Evolutionary conservation across 495 filamentous ascomycete genomes (phyloP), one percentile per base, ranked within the genome.

Genomic region (Tuber melanosporum): DNA sequence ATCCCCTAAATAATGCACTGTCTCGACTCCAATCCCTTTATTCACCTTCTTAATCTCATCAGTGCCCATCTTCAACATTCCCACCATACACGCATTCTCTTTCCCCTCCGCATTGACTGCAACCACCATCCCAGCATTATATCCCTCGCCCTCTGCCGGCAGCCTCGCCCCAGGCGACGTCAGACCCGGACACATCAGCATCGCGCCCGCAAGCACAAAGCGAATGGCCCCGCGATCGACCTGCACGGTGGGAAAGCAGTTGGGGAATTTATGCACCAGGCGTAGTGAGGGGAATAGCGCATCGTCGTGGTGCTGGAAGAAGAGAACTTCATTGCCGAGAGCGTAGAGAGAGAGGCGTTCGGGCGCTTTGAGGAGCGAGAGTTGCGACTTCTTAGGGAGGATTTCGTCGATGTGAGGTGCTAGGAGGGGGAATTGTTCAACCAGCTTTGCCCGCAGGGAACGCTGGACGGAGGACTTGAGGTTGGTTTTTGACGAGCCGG

Each of bases 391-490:
- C 87, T 98, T 98, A 19, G 95, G 95, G 74, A 99, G 88, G 74
- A 99, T 91, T 83, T 96, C 93, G 83, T 99, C 95, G 85, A 98
- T 97, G 85, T 92, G 88, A 0, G 93, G 93, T 75, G 90, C 90
- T 73, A 98, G 92, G 22, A 92, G 88, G 2, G 95, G 95, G 86
- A 94, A 97, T 70, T 93, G 91, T 49, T 93, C 89, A 78, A 93
- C 85, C 81, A 98, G 87, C 80, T 92, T 92, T 75, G 91, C 87
- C 81, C 95, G 92, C 76, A 99, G 89, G 78, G 87, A 89, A 78
- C 95, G 93, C 86, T 97, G 94, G 66, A 92, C 93, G 26, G 94
- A 97, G 81, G 95, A 97, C 86, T 98, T 99, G 85, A 99, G 93
- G 88, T 98, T 99, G 77, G 93, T 92, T 85, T 95, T 95, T 74